Conservation (phyloP, 148 eudicot genomes). For the Rhododendron ferrugineum region DNA sequence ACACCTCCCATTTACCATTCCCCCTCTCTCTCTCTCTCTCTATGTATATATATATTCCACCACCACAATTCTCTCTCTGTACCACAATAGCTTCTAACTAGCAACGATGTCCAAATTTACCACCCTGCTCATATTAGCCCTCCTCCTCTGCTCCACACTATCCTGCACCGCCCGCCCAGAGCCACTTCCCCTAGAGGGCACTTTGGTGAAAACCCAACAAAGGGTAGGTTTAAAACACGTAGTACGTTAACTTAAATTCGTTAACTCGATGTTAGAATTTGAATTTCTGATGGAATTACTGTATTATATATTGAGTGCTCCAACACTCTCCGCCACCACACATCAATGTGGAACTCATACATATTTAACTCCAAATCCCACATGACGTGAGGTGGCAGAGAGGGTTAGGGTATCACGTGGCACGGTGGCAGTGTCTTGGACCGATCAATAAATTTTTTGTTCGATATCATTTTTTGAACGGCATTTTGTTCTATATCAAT, state of each 20-base stretch:
- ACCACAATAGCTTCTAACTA: background rate
- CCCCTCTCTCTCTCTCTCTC: background rate
- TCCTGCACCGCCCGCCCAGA: slow-evolving; percentile 21
- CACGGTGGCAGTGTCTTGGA: background rate
- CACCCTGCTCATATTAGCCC: slow-evolving; percentile 15
- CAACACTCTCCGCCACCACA: background rate
- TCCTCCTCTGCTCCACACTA: slow-evolving; percentile 24
- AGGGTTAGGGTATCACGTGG: background rate
- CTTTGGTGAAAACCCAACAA: slow-evolving; percentile 8
- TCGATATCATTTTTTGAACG: no score
- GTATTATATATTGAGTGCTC: background rate
- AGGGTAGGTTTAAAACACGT: background rate
- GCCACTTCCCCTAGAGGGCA: slow-evolving; percentile 7
- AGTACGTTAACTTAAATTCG: background rate
- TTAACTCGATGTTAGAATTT: background rate
- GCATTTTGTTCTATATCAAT: no score
- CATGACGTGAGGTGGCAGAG: background rate
- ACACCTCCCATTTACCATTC: background rate
- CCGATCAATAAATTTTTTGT: no score
- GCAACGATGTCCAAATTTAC: slow-evolving; percentile 24
- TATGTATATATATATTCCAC: slow-evolving; percentile 14
- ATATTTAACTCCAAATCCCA: background rate
- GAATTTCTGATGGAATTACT: background rate
- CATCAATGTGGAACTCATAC: background rate
- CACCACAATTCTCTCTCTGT: background rate